A percentile compares a stretch with the other conserved stretches of the same genome.
Conservation (phyloP, 371 early-diverging fungal genomes). For the Mucor lusitanicus region DNA sequence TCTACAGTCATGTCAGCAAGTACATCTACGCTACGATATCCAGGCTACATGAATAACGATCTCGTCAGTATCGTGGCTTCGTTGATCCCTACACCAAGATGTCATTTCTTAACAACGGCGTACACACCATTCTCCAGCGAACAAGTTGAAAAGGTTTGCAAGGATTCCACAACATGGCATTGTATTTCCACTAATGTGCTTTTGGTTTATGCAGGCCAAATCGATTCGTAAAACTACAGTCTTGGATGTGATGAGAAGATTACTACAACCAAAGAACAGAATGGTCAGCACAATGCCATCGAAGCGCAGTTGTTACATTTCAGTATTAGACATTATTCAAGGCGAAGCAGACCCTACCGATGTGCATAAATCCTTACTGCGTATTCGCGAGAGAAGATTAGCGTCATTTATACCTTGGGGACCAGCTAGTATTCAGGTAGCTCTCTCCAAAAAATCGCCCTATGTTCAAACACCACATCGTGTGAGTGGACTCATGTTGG, state of each 20-base stretch:
- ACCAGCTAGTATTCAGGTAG: conserved; percentile 98
- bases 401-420: conserved; percentile 99
- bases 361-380: conserved; percentile 95
- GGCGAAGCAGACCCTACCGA: conserved; percentile 98
- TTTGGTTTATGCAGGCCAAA: conserved; percentile 58
- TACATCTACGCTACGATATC: conserved; percentile 98
- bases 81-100: conserved; percentile 94
- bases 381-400: conserved; percentile 92
- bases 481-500: conserved; percentile 97
- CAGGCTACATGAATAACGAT: conserved; percentile 99
- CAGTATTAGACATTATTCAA: conserved; percentile 95
- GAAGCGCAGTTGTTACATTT: conserved; percentile 94
- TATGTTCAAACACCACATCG: conserved; percentile 91
- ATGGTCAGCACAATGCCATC: conserved; percentile 93
- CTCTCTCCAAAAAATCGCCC: conserved; percentile 90
- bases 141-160: conserved; percentile 81
- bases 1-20: conserved; percentile 98
- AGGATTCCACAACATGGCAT: not conserved
- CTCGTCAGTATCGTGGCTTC: conserved; percentile 93
- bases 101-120: conserved; percentile 97
- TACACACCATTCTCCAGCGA: conserved; percentile 99
- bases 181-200: not conserved
- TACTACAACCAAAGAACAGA: conserved; percentile 94
- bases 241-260: conserved; percentile 96
- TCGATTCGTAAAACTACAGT: conserved; percentile 95